Conservation (phyloP, 1,284 basidiomycete species). For the Boletellus deceptivus region DNA sequence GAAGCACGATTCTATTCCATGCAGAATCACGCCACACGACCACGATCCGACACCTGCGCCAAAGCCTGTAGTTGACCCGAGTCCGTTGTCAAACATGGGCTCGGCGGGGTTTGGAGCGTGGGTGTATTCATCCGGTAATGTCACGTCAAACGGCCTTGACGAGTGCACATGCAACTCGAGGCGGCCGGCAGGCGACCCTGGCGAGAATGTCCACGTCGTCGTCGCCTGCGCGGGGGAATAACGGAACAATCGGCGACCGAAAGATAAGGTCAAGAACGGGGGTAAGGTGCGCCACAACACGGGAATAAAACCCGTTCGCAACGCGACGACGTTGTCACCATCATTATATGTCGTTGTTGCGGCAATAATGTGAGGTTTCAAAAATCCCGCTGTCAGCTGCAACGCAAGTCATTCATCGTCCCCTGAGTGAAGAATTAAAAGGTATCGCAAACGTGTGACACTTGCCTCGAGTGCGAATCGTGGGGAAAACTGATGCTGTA, state of each 20-base stretch:
- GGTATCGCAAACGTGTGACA: slow-evolving; percentile 14
- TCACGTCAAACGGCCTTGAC: slow-evolving; percentile 33
- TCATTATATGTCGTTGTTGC: slow-evolving; percentile 40
- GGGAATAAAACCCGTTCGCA: slow-evolving; percentile 29
- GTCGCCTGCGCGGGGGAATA: slow-evolving; percentile 31
- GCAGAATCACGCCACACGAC: slow-evolving; percentile 31
- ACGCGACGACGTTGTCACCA: slow-evolving; percentile 26
- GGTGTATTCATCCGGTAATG: slow-evolving; percentile 25
- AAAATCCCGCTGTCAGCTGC: slow-evolving; percentile 32
- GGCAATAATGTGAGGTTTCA: slow-evolving; percentile 39
- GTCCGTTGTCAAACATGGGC: slow-evolving; percentile 28
- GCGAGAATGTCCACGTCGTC: slow-evolving; percentile 24
- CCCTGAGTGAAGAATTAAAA: slow-evolving; percentile 23
- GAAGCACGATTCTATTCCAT: slow-evolving; percentile 31
- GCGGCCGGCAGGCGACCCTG: slow-evolving; percentile 24
- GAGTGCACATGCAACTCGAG: slow-evolving; percentile 33
- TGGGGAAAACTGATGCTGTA: slow-evolving; percentile 64
- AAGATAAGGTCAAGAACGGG: slow-evolving; percentile 31
- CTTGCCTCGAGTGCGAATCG: slow-evolving; percentile 49
- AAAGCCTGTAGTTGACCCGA: slow-evolving; percentile 31
- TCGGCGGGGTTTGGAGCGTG: slow-evolving; percentile 16
- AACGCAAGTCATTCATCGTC: slow-evolving; percentile 8
- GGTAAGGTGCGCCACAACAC: slow-evolving; percentile 27
- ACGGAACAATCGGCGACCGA: slow-evolving; percentile 35
- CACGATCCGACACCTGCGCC: slow-evolving; percentile 31